A percentile compares a stretch with the other conserved stretches of the same genome.
Conservation (phyloP, 257 asterid genomes). For the Jacaranda copaia region DNA sequence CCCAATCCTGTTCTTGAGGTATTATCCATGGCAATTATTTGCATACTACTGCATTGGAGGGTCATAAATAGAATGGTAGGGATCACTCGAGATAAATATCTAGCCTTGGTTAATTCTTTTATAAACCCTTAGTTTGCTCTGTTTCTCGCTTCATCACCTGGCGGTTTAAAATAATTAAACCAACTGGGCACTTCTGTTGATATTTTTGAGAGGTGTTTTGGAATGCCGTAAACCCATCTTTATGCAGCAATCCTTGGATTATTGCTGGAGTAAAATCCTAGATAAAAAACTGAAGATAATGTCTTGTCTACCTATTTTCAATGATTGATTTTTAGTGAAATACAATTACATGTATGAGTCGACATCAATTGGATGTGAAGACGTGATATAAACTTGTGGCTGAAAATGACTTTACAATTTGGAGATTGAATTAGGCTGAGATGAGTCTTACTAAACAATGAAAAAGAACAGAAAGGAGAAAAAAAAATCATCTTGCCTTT, state of each 20-base stretch:
- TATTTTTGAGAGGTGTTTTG: background rate
- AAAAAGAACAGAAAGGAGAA: too few relatives aligned
- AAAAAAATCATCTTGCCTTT: too few relatives aligned
- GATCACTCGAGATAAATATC: background rate
- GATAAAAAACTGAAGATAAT: background rate
- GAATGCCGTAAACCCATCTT: constrained; percentile 12
- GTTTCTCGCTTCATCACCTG: constrained; percentile 1
- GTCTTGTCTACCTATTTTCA: constrained; percentile 7
- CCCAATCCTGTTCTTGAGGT: constrained; percentile 95
- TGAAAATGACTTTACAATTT: background rate
- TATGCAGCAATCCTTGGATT: background rate
- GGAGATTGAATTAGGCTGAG: constrained; percentile 10
- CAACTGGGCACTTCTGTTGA: background rate
- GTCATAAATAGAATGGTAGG: constrained; percentile 15
- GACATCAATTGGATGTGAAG: background rate
- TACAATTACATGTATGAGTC: background rate
- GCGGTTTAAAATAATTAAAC: background rate
- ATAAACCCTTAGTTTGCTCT: background rate
- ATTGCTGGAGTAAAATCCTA: background rate
- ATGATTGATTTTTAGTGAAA: background rate
- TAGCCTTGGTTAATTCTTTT: constrained; percentile 5
- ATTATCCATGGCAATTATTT: constrained; percentile 24
- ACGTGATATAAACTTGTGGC: background rate
- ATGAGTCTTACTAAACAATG: background rate
- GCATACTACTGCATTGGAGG: constrained; percentile 14